Percentiles rank a stretch among this genome's conserved stretches.
Conservation (phyloP, 352 stramenopile species). For the Globisporangium heterothallicum region DNA sequence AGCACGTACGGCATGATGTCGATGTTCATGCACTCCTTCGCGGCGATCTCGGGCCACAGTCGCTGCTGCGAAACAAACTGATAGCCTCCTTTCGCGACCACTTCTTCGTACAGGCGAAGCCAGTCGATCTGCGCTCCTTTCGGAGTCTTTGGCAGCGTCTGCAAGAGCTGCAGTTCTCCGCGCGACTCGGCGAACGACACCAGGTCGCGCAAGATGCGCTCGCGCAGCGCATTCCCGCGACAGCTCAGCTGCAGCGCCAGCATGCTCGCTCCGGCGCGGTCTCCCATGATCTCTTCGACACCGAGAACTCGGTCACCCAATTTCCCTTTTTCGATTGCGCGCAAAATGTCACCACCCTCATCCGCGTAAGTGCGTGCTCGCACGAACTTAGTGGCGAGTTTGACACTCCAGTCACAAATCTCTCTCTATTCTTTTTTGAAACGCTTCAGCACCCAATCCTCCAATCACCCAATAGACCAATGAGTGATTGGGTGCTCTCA, state of each 20-base stretch:
- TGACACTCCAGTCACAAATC: too few species aligned
- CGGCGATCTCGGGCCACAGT: slow-evolving; percentile 50
- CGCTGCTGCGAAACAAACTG: slow-evolving; percentile 38
- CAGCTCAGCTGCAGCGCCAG: slow-evolving; percentile 67
- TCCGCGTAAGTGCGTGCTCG: too few species aligned
- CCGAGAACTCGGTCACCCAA: not conserved
- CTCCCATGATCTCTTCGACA: slow-evolving; percentile 15
- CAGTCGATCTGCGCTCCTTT: slow-evolving; percentile 59
- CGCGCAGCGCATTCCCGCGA: slow-evolving; percentile 47
- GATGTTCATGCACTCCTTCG: slow-evolving; percentile 41
- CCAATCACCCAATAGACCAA: too few species aligned
- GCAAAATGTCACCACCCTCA: too few species aligned
- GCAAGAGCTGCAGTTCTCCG: slow-evolving; percentile 35
- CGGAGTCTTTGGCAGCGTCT: slow-evolving; percentile 45
- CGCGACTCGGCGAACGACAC: slow-evolving; percentile 47
- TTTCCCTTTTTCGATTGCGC: too few species aligned
- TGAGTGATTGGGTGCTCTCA: too few species aligned
- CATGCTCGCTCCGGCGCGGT: slow-evolving; percentile 27
- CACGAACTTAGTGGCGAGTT: too few species aligned
- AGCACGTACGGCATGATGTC: slow-evolving; percentile 62
- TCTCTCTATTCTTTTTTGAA: too few species aligned
- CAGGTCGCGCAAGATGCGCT: slow-evolving; percentile 55
- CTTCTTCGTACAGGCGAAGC: slow-evolving; percentile 78
- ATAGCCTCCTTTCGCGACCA: slow-evolving; percentile 62
- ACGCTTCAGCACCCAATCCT: too few species aligned